Evolutionary conservation across 225 moss, liverwort and hornwort genomes (phyloP).

Genomic region (Marchantia polymorpha): DNA sequence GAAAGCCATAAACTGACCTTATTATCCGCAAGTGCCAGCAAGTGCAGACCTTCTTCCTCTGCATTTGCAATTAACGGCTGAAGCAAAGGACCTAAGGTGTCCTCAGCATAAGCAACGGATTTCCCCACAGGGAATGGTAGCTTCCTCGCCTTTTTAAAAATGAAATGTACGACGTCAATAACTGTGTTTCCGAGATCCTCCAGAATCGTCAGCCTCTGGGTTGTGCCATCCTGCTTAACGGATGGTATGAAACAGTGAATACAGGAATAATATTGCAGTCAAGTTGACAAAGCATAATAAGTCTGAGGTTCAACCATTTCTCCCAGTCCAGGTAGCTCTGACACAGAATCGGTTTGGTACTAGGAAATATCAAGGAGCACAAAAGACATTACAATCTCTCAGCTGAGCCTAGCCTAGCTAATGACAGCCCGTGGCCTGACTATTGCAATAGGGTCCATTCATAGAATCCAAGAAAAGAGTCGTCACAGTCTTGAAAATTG

Average conservation of each 20-base stretch:
- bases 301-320: background rate
- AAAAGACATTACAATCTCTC: background rate
- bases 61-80: slow-evolving; percentile 22
- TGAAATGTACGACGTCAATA: slow-evolving; percentile 15
- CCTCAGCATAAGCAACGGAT: slow-evolving; percentile 28
- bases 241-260: background rate
- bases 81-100: slow-evolving; percentile 28
- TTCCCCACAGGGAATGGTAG: slow-evolving; percentile 26
- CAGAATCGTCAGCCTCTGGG: slow-evolving; percentile 23
- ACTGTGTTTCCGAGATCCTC: slow-evolving; percentile 30
- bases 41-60: slow-evolving; percentile 26
- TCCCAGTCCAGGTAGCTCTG: background rate
- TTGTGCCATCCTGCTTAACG: background rate
- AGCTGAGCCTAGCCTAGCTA: background rate
- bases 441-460: too few species aligned
- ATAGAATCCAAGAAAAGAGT: too few species aligned
- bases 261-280: background rate
- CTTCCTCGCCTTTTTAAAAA: slow-evolving; percentile 22
- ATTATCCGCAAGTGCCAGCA: slow-evolving; percentile 32
- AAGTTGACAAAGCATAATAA: background rate
- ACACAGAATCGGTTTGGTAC: background rate
- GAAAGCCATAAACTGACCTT: slow-evolving; percentile 24
- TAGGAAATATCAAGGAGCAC: background rate
- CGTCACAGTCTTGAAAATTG: too few species aligned
- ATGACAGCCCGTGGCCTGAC: too few species aligned